Conservation (phyloP, 768 basidiomycete species). For the Xerocomus potaroensis region DNA sequence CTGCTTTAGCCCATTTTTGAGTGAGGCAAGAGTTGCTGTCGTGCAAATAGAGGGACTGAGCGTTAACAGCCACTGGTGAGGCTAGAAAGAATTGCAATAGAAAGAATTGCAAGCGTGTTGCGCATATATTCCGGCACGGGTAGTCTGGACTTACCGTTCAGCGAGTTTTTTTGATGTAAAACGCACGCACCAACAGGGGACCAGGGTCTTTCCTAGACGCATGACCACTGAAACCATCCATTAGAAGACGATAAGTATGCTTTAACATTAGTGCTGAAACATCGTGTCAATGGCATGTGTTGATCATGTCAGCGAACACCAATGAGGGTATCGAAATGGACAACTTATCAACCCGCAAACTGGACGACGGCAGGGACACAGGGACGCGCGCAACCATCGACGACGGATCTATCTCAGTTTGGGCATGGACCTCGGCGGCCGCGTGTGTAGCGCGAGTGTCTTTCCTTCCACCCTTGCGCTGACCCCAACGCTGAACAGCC, state of each 20-base stretch:
- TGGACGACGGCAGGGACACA: too few relatives aligned
- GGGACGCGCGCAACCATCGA: background rate
- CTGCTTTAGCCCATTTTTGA: conserved; percentile 37
- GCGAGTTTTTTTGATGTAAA: conserved; percentile 39
- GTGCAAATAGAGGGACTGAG: conserved; percentile 35
- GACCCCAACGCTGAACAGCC: conserved; percentile 22
- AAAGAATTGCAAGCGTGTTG: background rate
- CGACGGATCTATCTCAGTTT: conserved; percentile 31
- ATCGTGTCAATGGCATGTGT: background rate
- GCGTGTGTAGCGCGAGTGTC: conserved; percentile 20
- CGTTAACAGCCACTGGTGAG: conserved; percentile 34
- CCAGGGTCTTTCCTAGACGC: conserved; percentile 30
- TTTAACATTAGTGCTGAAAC: conserved; percentile 1
- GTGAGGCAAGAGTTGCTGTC: conserved; percentile 36
- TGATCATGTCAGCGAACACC: too few relatives aligned
- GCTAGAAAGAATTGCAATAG: too few relatives aligned
- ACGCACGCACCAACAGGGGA: conserved; percentile 34
- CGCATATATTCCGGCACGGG: background rate
- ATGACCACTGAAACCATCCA: conserved; percentile 37
- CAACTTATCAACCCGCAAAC: too few relatives aligned
- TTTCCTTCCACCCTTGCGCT: background rate
- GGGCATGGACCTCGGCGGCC: conserved; percentile 37
- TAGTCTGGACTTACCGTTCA: conserved; percentile 28
- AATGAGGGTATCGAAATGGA: conserved; percentile 13
- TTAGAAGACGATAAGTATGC: conserved; percentile 37